Evolutionary conservation across 257 asterid species (phyloP).

Genomic region (Penstemon barbatus): DNA sequence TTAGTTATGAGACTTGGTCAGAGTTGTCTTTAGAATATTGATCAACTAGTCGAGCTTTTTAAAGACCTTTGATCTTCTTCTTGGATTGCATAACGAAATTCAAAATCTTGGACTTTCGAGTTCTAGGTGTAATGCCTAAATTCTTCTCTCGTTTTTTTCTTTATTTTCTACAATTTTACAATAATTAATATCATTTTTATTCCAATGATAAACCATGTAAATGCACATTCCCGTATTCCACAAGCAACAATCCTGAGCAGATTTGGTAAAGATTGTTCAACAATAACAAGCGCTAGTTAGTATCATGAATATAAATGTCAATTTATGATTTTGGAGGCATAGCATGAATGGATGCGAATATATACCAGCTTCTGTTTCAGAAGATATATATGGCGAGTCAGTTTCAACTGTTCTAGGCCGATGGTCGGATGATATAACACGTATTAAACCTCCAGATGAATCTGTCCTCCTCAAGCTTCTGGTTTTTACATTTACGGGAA

Average conservation of each 20-base stretch:
- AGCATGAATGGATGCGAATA: slow-evolving; percentile 19
- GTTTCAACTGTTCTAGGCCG: slow-evolving; percentile 45
- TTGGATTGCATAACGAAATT: no score
- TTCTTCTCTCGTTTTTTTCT: no score
- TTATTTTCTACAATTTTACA: no score
- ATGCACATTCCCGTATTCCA: no score
- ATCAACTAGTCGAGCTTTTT: background rate
- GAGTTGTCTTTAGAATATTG: background rate
- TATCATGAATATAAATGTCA: slow-evolving; percentile 10
- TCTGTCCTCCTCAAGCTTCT: slow-evolving; percentile 73
- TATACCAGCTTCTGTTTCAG: slow-evolving; percentile 59
- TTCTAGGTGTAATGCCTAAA: no score
- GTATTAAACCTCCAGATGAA: slow-evolving; percentile 75
- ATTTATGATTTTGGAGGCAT: background rate
- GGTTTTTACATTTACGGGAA: slow-evolving; percentile 72
- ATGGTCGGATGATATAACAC: slow-evolving; percentile 69
- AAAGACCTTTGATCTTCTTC: no score
- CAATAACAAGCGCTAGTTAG: background rate
- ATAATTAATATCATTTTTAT: no score
- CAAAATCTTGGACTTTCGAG: no score
- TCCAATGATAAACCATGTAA: no score
- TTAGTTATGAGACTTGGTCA: no score
- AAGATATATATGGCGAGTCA: slow-evolving; percentile 48
- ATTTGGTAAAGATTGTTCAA: no score
- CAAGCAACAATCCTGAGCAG: background rate